Evolutionary conservation across 139 green algal genomes (phyloP).

Genomic region (Picochlorum sp.): DNA sequence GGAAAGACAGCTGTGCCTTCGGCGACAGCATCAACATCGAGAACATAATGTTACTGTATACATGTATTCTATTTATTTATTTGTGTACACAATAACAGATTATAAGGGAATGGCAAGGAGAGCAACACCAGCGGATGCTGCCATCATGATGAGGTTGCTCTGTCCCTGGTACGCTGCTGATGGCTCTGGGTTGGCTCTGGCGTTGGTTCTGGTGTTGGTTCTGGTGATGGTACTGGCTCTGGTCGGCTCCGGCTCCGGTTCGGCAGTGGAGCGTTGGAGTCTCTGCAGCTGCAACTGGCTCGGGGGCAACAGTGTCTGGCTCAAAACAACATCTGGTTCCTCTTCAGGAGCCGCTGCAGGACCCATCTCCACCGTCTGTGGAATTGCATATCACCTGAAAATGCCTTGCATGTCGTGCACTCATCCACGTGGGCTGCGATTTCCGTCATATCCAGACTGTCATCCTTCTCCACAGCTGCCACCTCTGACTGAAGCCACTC

Average conservation of each 20-base stretch:
- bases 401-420: conserved; percentile 7
- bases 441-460: background rate
- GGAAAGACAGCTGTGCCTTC: background rate
- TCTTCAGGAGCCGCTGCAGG: background rate
- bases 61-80: too few species aligned
- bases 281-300: background rate
- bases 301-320: background rate
- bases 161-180: background rate
- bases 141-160: too few species aligned
- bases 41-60: too few species aligned
- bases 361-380: background rate
- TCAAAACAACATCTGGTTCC: background rate
- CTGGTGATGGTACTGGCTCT: background rate
- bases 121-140: too few species aligned
- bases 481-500: conserved; percentile 1
- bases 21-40: background rate
- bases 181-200: background rate
- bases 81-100: too few species aligned
- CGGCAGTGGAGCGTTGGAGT: background rate
- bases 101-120: too few species aligned
- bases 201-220: too few species aligned
- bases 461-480: background rate
- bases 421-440: background rate
- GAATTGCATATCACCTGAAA: background rate
- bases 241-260: background rate